phyloP scores from a whole-genome alignment of 352 stramenopile genomes.

The Pythium brassicae region DNA sequence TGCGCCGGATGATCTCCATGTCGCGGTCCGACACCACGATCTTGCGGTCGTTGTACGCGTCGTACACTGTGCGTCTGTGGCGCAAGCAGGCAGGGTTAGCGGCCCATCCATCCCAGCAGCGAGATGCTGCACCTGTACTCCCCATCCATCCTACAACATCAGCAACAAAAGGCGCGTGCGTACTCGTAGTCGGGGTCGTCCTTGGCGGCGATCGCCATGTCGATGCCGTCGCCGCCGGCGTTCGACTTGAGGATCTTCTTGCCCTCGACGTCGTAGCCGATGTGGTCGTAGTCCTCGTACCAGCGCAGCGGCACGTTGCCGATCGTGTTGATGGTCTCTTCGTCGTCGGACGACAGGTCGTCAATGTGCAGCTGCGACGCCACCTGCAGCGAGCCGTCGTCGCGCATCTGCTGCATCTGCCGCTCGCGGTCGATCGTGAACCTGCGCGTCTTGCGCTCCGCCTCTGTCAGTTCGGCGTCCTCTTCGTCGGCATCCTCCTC shows the following conservation, averaged over 20 bases:
- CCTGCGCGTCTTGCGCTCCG: slow-evolving; percentile 78
- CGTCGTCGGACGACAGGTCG: slow-evolving; percentile 98
- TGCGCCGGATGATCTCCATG: slow-evolving; percentile 97
- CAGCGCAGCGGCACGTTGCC: slow-evolving; percentile 98
- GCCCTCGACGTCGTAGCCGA: slow-evolving; percentile 98
- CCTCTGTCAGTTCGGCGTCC: slow-evolving; percentile 62
- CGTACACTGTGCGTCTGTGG: slow-evolving; percentile 94
- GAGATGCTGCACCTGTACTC: no score
- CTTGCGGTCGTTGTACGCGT: slow-evolving; percentile 98
- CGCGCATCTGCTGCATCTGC: slow-evolving; percentile 79
- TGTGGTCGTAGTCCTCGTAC: slow-evolving; percentile 99
- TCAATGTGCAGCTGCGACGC: slow-evolving; percentile 95
- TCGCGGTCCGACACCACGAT: slow-evolving; percentile 96
- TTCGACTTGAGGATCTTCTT: slow-evolving; percentile 95
- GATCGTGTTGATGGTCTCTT: slow-evolving; percentile 95
- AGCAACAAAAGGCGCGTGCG: slow-evolving; percentile 1
- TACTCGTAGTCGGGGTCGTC: slow-evolving; percentile 93
- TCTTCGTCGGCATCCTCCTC: slow-evolving; percentile 74
- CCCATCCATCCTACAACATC: background rate
- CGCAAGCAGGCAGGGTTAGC: slow-evolving; percentile 11
- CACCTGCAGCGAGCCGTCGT: slow-evolving; percentile 76
- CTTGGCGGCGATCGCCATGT: slow-evolving; percentile 80
- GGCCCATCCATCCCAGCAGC: background rate
- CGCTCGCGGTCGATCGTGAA: slow-evolving; percentile 72
- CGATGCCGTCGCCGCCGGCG: slow-evolving; percentile 81